A percentile compares a stretch with the other conserved stretches of the same genome.
phyloP scores from a whole-genome alignment of 2,329 filamentous ascomycete species.

The Cladosporium sp. region DNA sequence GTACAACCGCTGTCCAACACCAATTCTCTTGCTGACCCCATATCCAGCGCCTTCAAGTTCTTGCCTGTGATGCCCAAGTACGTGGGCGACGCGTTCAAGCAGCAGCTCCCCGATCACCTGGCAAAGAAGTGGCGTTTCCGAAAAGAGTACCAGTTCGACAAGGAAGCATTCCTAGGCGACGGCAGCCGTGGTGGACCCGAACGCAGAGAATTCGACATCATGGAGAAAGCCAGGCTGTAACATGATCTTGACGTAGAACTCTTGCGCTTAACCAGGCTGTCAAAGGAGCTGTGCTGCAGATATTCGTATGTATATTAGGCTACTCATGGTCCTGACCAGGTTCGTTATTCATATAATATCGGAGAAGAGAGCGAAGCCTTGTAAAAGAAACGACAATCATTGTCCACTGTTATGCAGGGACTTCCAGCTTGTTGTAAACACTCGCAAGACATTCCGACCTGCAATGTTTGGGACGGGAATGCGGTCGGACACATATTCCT shows the following conservation, averaged over 20 bases:
- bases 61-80: constrained; percentile 25
- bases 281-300: no score
- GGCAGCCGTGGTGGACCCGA: constrained; percentile 4
- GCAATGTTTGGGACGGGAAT: no score
- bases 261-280: no score
- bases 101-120: neutral
- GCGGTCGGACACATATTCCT: neutral
- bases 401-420: no score
- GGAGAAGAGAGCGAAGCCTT: no score
- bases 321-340: no score
- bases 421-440: no score
- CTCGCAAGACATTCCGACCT: no score
- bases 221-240: constrained; percentile 1
- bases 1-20: neutral
- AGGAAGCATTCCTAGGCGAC: constrained; percentile 1
- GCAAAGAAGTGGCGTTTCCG: constrained; percentile 4
- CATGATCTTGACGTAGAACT: no score
- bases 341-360: no score
- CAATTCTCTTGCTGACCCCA: neutral
- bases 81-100: neutral
- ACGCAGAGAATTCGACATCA: neutral
- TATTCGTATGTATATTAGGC: no score
- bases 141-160: constrained; percentile 1
- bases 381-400: no score
- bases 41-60: constrained; percentile 24